phyloP scores from a whole-genome alignment of 345 rosid genomes.

The Anacardium occidentale region DNA sequence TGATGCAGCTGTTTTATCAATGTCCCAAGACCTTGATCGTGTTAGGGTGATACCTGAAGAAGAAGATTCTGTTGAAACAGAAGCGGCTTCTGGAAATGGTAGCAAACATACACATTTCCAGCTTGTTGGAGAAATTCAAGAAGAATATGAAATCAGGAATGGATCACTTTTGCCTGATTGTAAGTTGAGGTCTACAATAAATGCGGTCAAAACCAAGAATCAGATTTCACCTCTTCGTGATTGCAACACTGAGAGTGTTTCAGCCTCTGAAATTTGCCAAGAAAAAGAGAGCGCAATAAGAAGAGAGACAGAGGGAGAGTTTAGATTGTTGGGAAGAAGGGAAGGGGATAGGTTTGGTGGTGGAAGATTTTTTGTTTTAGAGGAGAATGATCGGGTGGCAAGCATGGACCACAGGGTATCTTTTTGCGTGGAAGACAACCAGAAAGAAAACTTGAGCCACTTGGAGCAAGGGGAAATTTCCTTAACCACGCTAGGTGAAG shows the following conservation, averaged over 20 bases:
- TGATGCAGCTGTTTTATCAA: slow-evolving; percentile 75
- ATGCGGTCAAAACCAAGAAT: slow-evolving; percentile 26
- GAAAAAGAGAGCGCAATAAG: slow-evolving; percentile 60
- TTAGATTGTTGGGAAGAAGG: slow-evolving; percentile 59
- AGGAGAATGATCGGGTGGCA: slow-evolving; percentile 41
- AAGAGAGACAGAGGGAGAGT: slow-evolving; percentile 72
- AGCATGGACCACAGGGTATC: slow-evolving; percentile 48
- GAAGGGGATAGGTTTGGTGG: slow-evolving; percentile 45
- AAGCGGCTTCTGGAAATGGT: slow-evolving; percentile 27
- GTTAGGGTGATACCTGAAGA: slow-evolving; percentile 51
- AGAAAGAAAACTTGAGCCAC: slow-evolving; percentile 33
- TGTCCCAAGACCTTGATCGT: slow-evolving; percentile 48
- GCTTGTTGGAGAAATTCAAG: slow-evolving; percentile 42
- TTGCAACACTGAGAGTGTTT: slow-evolving; percentile 22
- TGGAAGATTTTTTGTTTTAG: slow-evolving; percentile 47
- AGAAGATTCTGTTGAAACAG: slow-evolving; percentile 28
- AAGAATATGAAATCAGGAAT: slow-evolving; percentile 31
- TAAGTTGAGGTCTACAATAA: slow-evolving; percentile 20
- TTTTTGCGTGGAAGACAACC: slow-evolving; percentile 44
- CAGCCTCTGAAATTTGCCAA: slow-evolving; percentile 32
- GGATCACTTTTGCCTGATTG: slow-evolving; percentile 14
- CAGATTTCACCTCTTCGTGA: slow-evolving; percentile 10
- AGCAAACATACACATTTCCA: slow-evolving; percentile 26
- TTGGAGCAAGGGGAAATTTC: slow-evolving; percentile 65
- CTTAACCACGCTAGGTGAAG: slow-evolving; percentile 42